These are phyloP conservation scores for Aurifilum marmelostoma DNA, from an alignment of 2,329 filamentous ascomycete species.

Conservation along the genomic window DNA sequence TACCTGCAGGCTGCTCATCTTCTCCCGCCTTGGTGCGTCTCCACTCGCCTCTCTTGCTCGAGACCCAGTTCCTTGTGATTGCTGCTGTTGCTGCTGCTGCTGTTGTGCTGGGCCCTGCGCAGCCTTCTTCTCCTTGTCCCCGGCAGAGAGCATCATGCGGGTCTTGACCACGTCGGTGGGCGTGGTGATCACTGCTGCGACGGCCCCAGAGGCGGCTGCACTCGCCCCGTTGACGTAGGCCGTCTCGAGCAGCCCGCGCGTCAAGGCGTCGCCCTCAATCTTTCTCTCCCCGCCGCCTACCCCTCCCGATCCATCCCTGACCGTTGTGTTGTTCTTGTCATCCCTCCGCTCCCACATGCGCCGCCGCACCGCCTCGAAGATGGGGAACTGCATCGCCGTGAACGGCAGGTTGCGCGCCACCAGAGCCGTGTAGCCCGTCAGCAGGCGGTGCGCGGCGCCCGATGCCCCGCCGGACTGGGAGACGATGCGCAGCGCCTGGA, in stretches of 20 bases:
- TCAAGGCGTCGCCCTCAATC: conserved; percentile 25
- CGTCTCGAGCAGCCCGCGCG: conserved; percentile 60
- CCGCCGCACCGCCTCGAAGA: conserved; percentile 74
- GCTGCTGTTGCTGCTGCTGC: conserved; percentile 21
- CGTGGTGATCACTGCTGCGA: conserved; percentile 82
- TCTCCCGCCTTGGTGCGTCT: conserved; percentile 38
- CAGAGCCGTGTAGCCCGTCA: conserved; percentile 77
- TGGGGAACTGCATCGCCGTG: conserved; percentile 84
- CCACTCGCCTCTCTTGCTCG: conserved; percentile 32
- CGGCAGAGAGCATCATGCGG: conserved; percentile 77
- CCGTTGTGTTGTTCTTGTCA: not conserved
- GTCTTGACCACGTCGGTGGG: conserved; percentile 91
- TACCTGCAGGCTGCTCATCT: conserved; percentile 58
- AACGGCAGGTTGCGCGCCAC: conserved; percentile 84
- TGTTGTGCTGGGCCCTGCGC: conserved; percentile 22
- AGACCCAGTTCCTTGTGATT: not conserved
- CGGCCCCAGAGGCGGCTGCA: conserved; percentile 72
- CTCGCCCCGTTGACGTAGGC: conserved; percentile 72
- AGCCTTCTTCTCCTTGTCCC: conserved; percentile 39
- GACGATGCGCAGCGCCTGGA: conserved; percentile 53
- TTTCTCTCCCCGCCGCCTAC: conserved; percentile 39
- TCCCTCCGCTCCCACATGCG: conserved; percentile 48
- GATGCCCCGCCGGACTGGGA: conserved; percentile 47
- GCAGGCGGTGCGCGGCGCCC: conserved; percentile 59
- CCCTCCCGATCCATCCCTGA: conserved; percentile 33